phyloP scores from a whole-genome alignment of 345 rosid species.

The Pseudoturritis turrita region DNA sequence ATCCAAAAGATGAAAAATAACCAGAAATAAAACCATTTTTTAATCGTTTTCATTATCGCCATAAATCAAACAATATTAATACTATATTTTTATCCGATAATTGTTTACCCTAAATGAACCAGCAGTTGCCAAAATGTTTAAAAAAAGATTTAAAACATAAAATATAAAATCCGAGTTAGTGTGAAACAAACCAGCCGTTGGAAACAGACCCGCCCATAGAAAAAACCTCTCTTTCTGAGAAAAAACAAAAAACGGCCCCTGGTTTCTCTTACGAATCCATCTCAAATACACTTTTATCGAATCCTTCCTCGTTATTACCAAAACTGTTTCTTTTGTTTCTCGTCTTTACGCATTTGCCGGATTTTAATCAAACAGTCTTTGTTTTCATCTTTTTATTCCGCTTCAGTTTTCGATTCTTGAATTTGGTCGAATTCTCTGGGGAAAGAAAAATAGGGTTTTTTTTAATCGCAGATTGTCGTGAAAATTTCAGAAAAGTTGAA shows the following conservation, averaged over 20 bases:
- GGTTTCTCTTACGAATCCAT: neutral
- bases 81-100: too few species aligned
- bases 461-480: neutral
- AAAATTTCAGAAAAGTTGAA: neutral
- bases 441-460: too few species aligned
- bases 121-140: too few species aligned
- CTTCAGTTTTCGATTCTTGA: neutral
- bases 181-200: conserved; percentile 12
- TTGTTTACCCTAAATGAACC: too few species aligned
- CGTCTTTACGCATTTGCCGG: neutral
- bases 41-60: too few species aligned
- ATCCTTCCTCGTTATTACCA: neutral
- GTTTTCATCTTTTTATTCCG: neutral
- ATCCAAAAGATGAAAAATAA: too few species aligned
- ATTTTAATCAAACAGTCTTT: neutral
- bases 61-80: too few species aligned
- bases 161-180: neutral
- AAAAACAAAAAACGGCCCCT: neutral
- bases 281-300: neutral
- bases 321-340: neutral
- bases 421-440: too few species aligned
- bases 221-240: neutral
- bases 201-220: conserved; percentile 18
- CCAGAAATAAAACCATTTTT: too few species aligned
- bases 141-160: too few species aligned